Conservation (phyloP, 169 alveolate genomes). For the Cryptosporidium sp. region DNA sequence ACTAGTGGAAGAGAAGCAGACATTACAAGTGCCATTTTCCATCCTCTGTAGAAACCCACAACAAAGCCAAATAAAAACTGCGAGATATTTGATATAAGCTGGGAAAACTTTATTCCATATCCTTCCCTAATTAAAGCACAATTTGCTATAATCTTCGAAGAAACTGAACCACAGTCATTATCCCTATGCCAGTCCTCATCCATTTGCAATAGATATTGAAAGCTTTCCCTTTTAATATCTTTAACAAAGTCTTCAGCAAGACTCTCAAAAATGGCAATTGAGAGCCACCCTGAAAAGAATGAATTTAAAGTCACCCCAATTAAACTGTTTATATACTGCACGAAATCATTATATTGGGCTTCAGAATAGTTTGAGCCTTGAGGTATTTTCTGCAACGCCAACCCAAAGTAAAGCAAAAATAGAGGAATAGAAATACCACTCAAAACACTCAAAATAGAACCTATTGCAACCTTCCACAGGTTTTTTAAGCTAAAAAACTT, state of each 20-base stretch:
- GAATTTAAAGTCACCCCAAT: constrained; percentile 54
- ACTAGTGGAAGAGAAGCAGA: constrained; percentile 72
- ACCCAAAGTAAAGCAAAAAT: constrained; percentile 53
- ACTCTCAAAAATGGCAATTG: constrained; percentile 54
- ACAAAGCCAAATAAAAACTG: constrained; percentile 65
- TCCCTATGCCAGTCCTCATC: constrained; percentile 61
- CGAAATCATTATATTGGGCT: constrained; percentile 45
- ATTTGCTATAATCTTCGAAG: constrained; percentile 53
- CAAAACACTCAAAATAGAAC: constrained; percentile 27
- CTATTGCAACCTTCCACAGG: not conserved
- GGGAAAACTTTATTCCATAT: constrained; percentile 62
- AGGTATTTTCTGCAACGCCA: constrained; percentile 67
- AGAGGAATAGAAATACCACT: constrained; percentile 58
- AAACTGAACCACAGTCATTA: constrained; percentile 29
- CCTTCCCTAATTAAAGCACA: constrained; percentile 69
- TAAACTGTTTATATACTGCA: constrained; percentile 24
- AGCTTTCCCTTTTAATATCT: constrained; percentile 45
- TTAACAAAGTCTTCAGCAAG: constrained; percentile 43
- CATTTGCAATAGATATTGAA: constrained; percentile 10
- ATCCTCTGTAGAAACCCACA: constrained; percentile 62
- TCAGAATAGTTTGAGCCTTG: not conserved
- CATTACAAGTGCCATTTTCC: constrained; percentile 72
- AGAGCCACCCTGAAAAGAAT: constrained; percentile 62
- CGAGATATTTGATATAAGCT: constrained; percentile 57
- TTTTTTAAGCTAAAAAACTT: not conserved